These are phyloP conservation scores for Ceratocystis ficicola DNA, from an alignment of 2,329 filamentous ascomycete genomes.

Conservation along the genomic window DNA sequence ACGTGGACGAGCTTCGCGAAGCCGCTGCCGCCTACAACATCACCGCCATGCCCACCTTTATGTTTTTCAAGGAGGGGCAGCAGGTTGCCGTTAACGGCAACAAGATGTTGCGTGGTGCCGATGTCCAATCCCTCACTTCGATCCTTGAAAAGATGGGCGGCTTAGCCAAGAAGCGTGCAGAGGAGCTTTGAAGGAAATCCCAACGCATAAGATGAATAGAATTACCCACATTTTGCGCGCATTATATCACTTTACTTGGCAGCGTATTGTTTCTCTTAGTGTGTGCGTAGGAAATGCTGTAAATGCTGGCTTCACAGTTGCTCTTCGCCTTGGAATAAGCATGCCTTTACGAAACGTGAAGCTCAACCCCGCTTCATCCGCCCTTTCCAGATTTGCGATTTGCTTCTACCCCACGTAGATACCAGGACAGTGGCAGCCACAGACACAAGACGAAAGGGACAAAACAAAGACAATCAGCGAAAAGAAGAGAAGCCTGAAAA, in stretches of 20 bases:
- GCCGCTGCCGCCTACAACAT: conserved; percentile 67
- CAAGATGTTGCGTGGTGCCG: conserved; percentile 25
- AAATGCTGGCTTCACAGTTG: neutral
- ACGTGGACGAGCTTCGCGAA: conserved; percentile 70
- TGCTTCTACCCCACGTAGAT: neutral
- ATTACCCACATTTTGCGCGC: neutral
- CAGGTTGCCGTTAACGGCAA: conserved; percentile 27
- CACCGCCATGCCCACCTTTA: conserved; percentile 86
- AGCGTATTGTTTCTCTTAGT: neutral
- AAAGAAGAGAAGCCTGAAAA: neutral
- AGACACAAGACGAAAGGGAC: neutral
- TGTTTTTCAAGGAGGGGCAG: conserved; percentile 68
- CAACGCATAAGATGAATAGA: neutral
- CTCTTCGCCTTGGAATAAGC: neutral
- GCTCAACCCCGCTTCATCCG: neutral
- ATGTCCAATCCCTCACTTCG: conserved; percentile 26
- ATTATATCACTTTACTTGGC: neutral
- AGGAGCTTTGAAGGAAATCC: conserved; percentile 22
- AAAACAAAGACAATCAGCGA: neutral
- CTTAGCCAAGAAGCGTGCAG: conserved; percentile 29
- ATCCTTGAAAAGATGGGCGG: conserved; percentile 32
- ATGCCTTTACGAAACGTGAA: neutral
- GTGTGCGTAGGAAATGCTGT: neutral
- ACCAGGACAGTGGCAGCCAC: neutral
- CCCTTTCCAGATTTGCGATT: neutral